Evolutionary conservation across 257 asterid genomes (phyloP).

Genomic region (Salvia splendens): DNA sequence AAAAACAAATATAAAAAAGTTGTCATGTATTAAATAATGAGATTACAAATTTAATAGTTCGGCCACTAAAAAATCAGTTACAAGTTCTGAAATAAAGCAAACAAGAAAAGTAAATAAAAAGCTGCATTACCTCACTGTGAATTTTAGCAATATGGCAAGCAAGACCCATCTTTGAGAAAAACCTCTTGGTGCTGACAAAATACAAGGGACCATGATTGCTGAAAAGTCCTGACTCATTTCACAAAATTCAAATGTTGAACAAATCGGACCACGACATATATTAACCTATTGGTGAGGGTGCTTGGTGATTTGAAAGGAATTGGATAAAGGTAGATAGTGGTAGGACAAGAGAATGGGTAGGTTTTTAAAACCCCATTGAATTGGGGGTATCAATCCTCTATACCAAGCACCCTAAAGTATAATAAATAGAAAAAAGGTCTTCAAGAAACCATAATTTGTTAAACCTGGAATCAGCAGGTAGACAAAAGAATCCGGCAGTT

Average conservation of each 20-base stretch:
- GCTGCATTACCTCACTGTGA: constrained; percentile 76
- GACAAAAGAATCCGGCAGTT: constrained; percentile 74
- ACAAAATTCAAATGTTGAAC: constrained; percentile 23
- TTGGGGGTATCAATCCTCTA: background rate
- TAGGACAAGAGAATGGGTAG: background rate
- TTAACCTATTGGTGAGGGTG: background rate
- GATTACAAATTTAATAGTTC: background rate
- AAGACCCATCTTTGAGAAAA: constrained; percentile 89
- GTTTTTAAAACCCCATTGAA: background rate
- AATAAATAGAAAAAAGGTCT: constrained; percentile 17
- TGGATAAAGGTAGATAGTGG: background rate
- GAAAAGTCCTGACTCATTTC: constrained; percentile 66
- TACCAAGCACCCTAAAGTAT: background rate
- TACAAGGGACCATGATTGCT: constrained; percentile 92
- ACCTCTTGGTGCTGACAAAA: constrained; percentile 76
- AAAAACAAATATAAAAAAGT: constrained; percentile 20
- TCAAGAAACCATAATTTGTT: constrained; percentile 7
- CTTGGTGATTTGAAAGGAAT: background rate
- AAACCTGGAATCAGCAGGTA: constrained; percentile 94
- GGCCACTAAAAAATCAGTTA: background rate
- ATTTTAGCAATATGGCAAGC: constrained; percentile 93
- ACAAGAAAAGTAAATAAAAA: background rate
- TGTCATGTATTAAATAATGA: constrained; percentile 10
- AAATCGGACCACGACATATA: constrained; percentile 26
- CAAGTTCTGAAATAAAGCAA: background rate